Conservation (phyloP, 1,284 basidiomycete genomes). For the Leccinum griseonigrum region DNA sequence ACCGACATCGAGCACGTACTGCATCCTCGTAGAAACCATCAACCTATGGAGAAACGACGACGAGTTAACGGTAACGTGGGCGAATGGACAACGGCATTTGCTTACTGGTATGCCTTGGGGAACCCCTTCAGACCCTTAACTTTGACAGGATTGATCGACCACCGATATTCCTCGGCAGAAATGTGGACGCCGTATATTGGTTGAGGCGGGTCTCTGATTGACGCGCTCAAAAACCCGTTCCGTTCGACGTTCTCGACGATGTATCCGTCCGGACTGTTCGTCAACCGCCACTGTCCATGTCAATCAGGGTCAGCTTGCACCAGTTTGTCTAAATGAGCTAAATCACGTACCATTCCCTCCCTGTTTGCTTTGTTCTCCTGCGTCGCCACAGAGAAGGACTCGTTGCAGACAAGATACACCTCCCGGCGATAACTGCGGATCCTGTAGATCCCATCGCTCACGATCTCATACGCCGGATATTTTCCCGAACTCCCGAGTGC, state of each 20-base stretch:
- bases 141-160: constrained; percentile 7
- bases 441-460: constrained; percentile 8
- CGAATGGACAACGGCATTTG: background rate
- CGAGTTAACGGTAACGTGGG: background rate
- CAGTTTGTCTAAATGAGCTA: background rate
- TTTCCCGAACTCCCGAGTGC: background rate
- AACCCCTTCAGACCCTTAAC: background rate
- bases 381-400: background rate
- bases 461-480: constrained; percentile 5
- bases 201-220: background rate
- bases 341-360: constrained; percentile 1
- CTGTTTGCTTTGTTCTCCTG: background rate
- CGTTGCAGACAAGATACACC: background rate
- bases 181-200: background rate
- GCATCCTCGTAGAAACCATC: background rate
- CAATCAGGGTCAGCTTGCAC: background rate
- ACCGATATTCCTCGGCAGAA: background rate
- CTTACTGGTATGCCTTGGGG: constrained; percentile 4
- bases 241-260: background rate
- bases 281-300: constrained; percentile 6
- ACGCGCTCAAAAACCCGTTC: background rate
- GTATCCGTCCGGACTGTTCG: constrained; percentile 5
- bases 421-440: constrained; percentile 10
- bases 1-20: constrained; percentile 6
- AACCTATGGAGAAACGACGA: background rate